Base-by-base conservation (phyloP, 202 grass and related monocot species). In the Schoenoplectus triqueter region DNA sequence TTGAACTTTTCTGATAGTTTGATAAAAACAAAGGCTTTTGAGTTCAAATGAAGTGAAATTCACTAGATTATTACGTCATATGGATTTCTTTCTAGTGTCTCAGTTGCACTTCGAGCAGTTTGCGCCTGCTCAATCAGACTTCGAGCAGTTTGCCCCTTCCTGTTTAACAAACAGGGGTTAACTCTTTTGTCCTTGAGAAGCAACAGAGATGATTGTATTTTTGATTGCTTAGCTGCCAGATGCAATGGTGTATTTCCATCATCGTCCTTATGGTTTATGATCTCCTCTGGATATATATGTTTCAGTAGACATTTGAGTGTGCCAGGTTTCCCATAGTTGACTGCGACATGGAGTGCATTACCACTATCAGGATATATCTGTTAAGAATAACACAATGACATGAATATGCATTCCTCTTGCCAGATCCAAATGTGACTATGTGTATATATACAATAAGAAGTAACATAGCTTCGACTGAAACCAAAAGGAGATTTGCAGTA, bases 161-260 rank as follows among this genome's bases (percentile, higher is more conserved):
- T 57, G 78, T 94, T 89, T 66, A 89, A 62, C 52, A 84, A 4
- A 88, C 89, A 91, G 0, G 84, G 87, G 82, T 91, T 50, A 42
- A 89, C 86, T 65, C 92, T 88, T 51, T 13, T 55, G 75, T 94
- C 92, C 9, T 62, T 40, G 52, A 89, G 66, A 71, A 92, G 82
- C 45, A 67, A 7, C 69, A 90, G 83, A 64, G 91, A 85, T 50
- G 86, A 92, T 57, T 67, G 63, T 78, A 88, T 82, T 7, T 73
- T 66, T 7, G 73, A 42, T 50, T 75, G 74, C 21, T 8, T 46
- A 0, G 88, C 85, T 52, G 91, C 88, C 66, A 92, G 83, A 80
- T 92, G 91, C 31, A 92, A 89, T 64, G 91, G 91, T 52, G 91
- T 88, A 65, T 92, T 86, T 67, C 91, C 91, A 51, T 40, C 1